These are phyloP conservation scores for Hymenoscyphus salicellus DNA, from an alignment of 2,329 filamentous ascomycete genomes.

Conservation along the genomic window DNA sequence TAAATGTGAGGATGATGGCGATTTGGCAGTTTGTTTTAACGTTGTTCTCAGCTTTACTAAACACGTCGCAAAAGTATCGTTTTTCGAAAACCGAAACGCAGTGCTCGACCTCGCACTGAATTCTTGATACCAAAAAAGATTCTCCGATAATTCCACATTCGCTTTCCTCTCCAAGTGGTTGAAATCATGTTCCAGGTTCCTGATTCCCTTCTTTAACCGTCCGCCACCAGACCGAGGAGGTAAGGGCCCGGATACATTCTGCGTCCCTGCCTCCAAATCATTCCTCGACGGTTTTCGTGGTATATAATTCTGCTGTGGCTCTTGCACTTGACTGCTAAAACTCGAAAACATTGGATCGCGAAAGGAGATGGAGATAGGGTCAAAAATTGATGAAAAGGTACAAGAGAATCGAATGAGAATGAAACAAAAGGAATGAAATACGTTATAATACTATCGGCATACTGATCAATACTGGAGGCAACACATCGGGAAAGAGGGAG, in stretches of 20 bases:
- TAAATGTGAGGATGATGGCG: constrained; percentile 8
- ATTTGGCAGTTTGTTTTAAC: constrained; percentile 9
- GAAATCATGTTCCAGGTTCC: constrained; percentile 12
- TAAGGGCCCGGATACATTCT: background rate
- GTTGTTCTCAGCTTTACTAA: constrained; percentile 11
- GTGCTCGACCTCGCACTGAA: constrained; percentile 6
- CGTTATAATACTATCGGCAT: background rate
- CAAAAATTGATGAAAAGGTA: background rate
- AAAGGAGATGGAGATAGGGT: background rate
- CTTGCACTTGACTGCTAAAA: constrained; percentile 7
- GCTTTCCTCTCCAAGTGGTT: constrained; percentile 11
- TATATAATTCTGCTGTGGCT: constrained; percentile 9
- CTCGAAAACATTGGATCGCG: constrained; percentile 13
- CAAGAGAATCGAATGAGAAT: background rate
- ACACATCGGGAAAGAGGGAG: background rate
- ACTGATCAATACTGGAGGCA: background rate
- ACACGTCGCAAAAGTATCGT: constrained; percentile 13
- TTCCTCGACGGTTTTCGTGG: constrained; percentile 3
- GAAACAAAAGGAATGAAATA: background rate
- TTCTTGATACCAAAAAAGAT: constrained; percentile 19
- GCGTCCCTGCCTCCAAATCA: constrained; percentile 13
- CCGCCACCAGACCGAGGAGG: constrained; percentile 8
- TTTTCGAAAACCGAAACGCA: constrained; percentile 9
- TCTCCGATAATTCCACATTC: constrained; percentile 9
- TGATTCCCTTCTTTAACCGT: constrained; percentile 9